Evolutionary conservation across 192 early-diverging fungal species (phyloP).

Genomic region (Neocallimastix lanati): DNA sequence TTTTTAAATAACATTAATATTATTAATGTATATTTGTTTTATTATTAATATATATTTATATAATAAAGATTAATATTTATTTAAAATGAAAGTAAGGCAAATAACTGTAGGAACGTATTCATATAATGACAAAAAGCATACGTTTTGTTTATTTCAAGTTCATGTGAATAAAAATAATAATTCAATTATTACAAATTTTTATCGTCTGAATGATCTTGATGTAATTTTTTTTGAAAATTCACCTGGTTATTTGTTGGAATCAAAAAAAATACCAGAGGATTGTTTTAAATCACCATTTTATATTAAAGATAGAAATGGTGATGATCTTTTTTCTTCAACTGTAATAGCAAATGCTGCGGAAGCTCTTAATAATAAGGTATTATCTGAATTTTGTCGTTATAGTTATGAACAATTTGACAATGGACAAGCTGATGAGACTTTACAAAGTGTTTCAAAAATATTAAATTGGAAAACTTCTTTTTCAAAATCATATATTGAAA

Average conservation of each 20-base stretch:
- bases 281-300: neutral
- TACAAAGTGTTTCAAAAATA: neutral
- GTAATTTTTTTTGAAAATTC: neutral
- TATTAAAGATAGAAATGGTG: neutral
- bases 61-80: too few relatives aligned
- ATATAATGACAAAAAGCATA: neutral
- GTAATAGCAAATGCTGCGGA: neutral
- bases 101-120: neutral
- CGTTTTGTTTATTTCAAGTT: neutral
- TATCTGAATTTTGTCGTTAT: neutral
- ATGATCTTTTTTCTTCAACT: neutral
- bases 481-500: neutral
- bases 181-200: neutral
- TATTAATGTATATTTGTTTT: too few relatives aligned
- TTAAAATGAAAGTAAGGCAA: neutral
- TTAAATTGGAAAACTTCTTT: neutral
- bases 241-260: neutral
- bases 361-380: neutral
- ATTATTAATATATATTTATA: too few relatives aligned
- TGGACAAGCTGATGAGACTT: neutral
- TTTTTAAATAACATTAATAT: too few relatives aligned
- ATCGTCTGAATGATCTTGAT: neutral
- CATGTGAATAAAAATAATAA: neutral
- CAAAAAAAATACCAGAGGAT: neutral
- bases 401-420: neutral